Percentiles rank a stretch among this genome's conserved stretches.
These are phyloP conservation scores for Tylopilus subfusipes DNA, from an alignment of 768 basidiomycete genomes.

Conservation along the genomic window DNA sequence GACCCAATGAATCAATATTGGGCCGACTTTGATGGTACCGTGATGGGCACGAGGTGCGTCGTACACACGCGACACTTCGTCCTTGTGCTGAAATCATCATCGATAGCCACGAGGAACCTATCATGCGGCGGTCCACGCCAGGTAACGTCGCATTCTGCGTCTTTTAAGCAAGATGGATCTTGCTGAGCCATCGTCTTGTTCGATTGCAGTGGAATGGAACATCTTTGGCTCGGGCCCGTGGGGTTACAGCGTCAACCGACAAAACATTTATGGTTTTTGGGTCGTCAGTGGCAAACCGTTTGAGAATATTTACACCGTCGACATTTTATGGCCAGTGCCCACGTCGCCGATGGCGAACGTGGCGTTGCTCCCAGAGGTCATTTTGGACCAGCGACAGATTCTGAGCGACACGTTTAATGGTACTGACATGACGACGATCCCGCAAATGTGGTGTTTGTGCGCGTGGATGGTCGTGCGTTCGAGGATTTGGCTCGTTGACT, in stretches of 20 bases:
- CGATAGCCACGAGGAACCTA: neutral
- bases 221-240: neutral
- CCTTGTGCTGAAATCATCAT: neutral
- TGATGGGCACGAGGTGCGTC: constrained; percentile 58
- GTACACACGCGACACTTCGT: neutral
- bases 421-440: neutral
- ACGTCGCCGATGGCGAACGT: neutral
- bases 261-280: neutral
- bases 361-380: neutral
- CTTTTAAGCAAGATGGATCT: neutral
- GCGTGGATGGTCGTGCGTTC: neutral
- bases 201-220: constrained; percentile 45
- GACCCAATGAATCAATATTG: constrained; percentile 53
- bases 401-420: neutral
- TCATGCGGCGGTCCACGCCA: neutral
- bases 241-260: neutral
- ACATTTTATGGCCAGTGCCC: constrained; percentile 32
- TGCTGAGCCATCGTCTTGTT: neutral
- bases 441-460: neutral
- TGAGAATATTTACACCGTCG: constrained; percentile 63
- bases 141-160: neutral
- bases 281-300: constrained; percentile 23
- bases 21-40: constrained; percentile 52
- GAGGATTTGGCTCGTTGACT: neutral
- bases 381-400: neutral